These are phyloP conservation scores for Bipolaris bicolor DNA, from an alignment of 2,329 filamentous ascomycete genomes.

Conservation along the genomic window DNA sequence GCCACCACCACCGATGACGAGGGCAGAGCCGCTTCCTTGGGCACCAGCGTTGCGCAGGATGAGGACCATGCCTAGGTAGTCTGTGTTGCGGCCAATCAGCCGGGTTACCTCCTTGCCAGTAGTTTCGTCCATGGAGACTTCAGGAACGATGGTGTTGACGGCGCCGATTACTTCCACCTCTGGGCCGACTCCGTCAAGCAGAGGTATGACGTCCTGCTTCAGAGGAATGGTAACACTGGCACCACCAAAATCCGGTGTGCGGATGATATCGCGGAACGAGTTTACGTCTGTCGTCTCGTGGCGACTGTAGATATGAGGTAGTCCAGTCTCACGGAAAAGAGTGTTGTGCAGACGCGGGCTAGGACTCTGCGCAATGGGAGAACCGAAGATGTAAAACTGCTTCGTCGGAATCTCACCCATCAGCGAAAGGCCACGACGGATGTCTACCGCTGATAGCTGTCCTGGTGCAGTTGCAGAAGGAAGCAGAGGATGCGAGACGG, in stretches of 20 bases:
- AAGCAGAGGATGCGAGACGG: slow-evolving; percentile 87
- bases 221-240: slow-evolving; percentile 95
- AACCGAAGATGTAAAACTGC: slow-evolving; percentile 87
- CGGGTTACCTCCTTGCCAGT: slow-evolving; percentile 54
- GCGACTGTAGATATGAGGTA: slow-evolving; percentile 81
- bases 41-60: slow-evolving; percentile 72
- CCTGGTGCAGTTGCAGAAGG: slow-evolving; percentile 93
- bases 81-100: slow-evolving; percentile 88
- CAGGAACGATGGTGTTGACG: slow-evolving; percentile 87
- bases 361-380: slow-evolving; percentile 78
- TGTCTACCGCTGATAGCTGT: slow-evolving; percentile 88
- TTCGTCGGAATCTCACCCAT: slow-evolving; percentile 78
- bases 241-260: slow-evolving; percentile 79
- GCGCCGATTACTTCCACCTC: slow-evolving; percentile 86
- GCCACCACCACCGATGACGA: slow-evolving; percentile 90
- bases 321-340: slow-evolving; percentile 75
- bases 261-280: slow-evolving; percentile 68
- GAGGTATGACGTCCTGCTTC: slow-evolving; percentile 83
- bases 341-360: slow-evolving; percentile 91
- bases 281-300: slow-evolving; percentile 73
- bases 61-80: slow-evolving; percentile 90
- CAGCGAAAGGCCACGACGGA: slow-evolving; percentile 76
- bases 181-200: slow-evolving; percentile 79
- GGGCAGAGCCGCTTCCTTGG: slow-evolving; percentile 59
- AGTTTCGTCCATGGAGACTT: slow-evolving; percentile 44